Evolutionary conservation across 495 filamentous ascomycete species (phyloP).

Genomic region (Pseudoneurospora amorphoporcata): DNA sequence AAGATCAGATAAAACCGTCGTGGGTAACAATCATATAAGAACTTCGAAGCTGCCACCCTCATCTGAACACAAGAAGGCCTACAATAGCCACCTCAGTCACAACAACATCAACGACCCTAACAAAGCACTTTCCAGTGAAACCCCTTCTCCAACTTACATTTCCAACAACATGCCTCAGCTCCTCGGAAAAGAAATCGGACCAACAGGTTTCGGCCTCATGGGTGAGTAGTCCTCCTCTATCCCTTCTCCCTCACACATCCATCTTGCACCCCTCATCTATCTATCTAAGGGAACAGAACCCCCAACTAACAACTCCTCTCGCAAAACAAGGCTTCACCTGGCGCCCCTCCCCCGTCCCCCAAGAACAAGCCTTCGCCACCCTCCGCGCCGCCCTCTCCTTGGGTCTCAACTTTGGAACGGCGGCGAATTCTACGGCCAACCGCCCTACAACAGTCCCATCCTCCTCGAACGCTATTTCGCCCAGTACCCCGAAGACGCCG

Average conservation of each 20-base stretch:
- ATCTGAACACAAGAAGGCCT: background rate
- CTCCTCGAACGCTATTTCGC: slow-evolving; percentile 59
- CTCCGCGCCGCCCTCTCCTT: slow-evolving; percentile 55
- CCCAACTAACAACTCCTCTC: background rate
- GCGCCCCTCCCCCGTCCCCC: slow-evolving; percentile 45
- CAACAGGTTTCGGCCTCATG: slow-evolving; percentile 52
- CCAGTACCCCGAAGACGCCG: slow-evolving; percentile 58
- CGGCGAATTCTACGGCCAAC: slow-evolving; percentile 68
- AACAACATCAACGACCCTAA: background rate
- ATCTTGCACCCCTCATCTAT: background rate
- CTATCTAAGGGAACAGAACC: no score
- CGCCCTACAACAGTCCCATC: slow-evolving; percentile 53
- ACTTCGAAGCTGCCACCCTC: background rate
- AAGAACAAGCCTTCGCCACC: slow-evolving; percentile 55
- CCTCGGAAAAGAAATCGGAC: slow-evolving; percentile 40
- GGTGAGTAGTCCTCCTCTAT: slow-evolving; percentile 17
- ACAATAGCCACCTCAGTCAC: background rate
- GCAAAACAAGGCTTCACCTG: slow-evolving; percentile 56
- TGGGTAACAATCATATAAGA: background rate
- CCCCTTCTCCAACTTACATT: background rate
- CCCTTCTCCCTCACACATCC: background rate
- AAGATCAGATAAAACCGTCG: background rate
- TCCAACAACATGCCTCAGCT: slow-evolving; percentile 36
- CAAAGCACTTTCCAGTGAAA: background rate
- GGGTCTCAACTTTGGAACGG: slow-evolving; percentile 72